Conservation (phyloP, 257 asterid genomes). For the Prunella vulgaris region DNA sequence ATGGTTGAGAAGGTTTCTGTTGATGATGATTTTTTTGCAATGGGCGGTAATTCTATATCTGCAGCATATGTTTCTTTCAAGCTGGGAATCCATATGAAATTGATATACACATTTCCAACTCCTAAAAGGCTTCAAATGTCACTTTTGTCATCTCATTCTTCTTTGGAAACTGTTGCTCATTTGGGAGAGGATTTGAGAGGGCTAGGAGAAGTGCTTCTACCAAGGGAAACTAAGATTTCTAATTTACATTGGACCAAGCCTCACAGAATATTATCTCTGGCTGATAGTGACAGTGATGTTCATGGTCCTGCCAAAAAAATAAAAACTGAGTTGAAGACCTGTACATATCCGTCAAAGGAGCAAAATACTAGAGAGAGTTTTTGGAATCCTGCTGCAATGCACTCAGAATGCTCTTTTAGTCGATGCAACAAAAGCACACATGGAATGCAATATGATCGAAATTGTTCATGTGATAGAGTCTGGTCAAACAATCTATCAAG, state of each 20-base stretch:
- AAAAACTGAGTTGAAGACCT: slow-evolving; percentile 35
- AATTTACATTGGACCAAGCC: slow-evolving; percentile 21
- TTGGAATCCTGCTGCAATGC: slow-evolving; percentile 30
- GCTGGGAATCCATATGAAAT: slow-evolving; percentile 80
- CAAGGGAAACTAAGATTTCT: slow-evolving; percentile 23
- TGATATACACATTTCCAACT: slow-evolving; percentile 67
- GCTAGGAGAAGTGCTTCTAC: slow-evolving; percentile 21
- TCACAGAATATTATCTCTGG: slow-evolving; percentile 17
- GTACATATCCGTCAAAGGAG: slow-evolving; percentile 17
- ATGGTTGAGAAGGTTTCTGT: slow-evolving; percentile 58
- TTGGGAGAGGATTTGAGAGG: slow-evolving; percentile 27
- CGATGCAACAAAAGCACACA: slow-evolving; percentile 71
- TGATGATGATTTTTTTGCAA: slow-evolving; percentile 68
- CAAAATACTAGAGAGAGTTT: slow-evolving; percentile 28
- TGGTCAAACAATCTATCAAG: slow-evolving; percentile 37
- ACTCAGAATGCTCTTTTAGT: slow-evolving; percentile 55
- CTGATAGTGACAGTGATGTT: slow-evolving; percentile 23
- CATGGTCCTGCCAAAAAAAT: slow-evolving; percentile 41
- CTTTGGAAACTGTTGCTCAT: slow-evolving; percentile 27
- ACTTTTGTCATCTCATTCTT: slow-evolving; percentile 38
- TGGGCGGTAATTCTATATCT: slow-evolving; percentile 85
- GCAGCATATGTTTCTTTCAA: slow-evolving; percentile 80
- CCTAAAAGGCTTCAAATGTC: slow-evolving; percentile 64
- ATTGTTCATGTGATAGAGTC: slow-evolving; percentile 25
- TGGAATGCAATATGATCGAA: slow-evolving; percentile 38